Conservation (phyloP, 306 rosid species). For the Abrus pulchellus region DNA sequence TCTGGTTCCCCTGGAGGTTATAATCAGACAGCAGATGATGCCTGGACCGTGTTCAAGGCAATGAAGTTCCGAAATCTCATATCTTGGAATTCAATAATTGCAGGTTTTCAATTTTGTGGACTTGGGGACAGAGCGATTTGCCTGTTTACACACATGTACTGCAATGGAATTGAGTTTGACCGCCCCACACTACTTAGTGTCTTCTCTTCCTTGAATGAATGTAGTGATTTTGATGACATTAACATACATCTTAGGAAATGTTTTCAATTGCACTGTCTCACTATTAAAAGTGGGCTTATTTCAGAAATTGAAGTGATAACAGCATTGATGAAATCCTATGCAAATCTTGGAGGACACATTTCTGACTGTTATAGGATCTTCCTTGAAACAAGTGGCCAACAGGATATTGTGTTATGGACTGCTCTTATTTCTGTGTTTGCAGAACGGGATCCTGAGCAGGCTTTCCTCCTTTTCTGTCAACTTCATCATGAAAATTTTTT, state of each 20-base stretch:
- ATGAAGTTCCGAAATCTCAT: conserved; percentile 68
- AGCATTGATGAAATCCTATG: conserved; percentile 72
- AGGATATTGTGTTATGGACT: conserved; percentile 89
- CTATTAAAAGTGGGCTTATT: conserved; percentile 65
- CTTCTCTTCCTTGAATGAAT: conserved; percentile 62
- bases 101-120: conserved; percentile 74
- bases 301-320: conserved; percentile 76
- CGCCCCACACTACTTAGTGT: conserved; percentile 73
- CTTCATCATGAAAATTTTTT: conserved; percentile 60
- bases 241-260: conserved; percentile 54
- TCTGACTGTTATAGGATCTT: conserved; percentile 76
- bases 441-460: conserved; percentile 75
- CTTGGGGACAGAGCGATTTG: conserved; percentile 65
- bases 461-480: conserved; percentile 71
- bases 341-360: conserved; percentile 67
- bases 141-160: conserved; percentile 70
- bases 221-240: conserved; percentile 44
- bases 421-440: conserved; percentile 74
- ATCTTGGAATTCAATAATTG: conserved; percentile 92
- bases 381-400: conserved; percentile 61
- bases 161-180: conserved; percentile 69
- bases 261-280: conserved; percentile 75
- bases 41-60: conserved; percentile 71
- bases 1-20: conserved; percentile 44
- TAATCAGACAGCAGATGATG: conserved; percentile 57